These are phyloP conservation scores for Fusarium subtropicale DNA, from an alignment of 2,329 filamentous ascomycete genomes.

Conservation along the genomic window DNA sequence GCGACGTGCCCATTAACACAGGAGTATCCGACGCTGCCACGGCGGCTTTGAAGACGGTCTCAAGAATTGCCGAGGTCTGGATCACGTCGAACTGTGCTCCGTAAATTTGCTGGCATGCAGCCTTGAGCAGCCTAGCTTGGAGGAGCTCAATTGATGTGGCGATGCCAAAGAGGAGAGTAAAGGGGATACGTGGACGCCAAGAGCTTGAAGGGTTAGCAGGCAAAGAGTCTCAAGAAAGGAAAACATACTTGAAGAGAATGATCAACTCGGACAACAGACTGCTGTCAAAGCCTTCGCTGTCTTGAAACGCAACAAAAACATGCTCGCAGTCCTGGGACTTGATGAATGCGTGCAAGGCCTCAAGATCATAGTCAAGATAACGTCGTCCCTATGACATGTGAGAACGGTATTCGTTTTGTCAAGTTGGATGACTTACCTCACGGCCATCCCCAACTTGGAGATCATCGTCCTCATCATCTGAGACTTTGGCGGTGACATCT, in stretches of 20 bases:
- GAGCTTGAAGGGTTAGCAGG: constrained; percentile 55
- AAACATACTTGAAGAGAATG: constrained; percentile 71
- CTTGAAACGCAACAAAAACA: constrained; percentile 79
- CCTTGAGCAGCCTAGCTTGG: constrained; percentile 77
- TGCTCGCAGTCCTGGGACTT: constrained; percentile 64
- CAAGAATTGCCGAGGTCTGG: constrained; percentile 76
- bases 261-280: constrained; percentile 78
- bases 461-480: constrained; percentile 69
- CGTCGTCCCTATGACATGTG: constrained; percentile 64
- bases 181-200: constrained; percentile 81
- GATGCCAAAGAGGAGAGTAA: constrained; percentile 81
- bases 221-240: too few species aligned
- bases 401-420: constrained; percentile 9
- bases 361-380: constrained; percentile 82
- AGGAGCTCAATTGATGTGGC: constrained; percentile 85
- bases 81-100: constrained; percentile 83
- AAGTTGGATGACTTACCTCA: constrained; percentile 56
- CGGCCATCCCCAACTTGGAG: constrained; percentile 58
- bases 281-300: constrained; percentile 85
- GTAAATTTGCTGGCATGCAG: constrained; percentile 73
- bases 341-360: constrained; percentile 73
- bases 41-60: constrained; percentile 75
- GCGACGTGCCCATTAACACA: constrained; percentile 71
- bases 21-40: constrained; percentile 68
- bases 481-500: constrained; percentile 64